Percentiles rank a stretch among this genome's conserved stretches.
These are phyloP conservation scores for Phlebiopsis flavidoalba DNA, from an alignment of 768 basidiomycete genomes.

Conservation along the genomic window DNA sequence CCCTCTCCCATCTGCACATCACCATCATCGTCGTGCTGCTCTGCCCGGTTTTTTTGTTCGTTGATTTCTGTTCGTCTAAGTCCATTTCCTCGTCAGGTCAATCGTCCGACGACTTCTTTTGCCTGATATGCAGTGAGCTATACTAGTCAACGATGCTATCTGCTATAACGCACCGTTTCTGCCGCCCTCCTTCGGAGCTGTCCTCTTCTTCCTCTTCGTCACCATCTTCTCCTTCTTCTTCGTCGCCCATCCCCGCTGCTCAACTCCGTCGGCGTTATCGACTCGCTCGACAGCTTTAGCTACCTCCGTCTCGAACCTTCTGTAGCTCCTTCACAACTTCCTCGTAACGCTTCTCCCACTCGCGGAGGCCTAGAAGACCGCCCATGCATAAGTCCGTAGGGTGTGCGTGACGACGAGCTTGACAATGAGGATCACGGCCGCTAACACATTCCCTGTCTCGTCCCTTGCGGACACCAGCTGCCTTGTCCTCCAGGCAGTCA, in stretches of 20 bases:
- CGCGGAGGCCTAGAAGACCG: constrained; percentile 63
- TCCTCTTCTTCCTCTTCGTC: constrained; percentile 24
- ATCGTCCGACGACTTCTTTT: constrained; percentile 26
- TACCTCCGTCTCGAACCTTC: constrained; percentile 61
- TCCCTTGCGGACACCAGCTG: constrained; percentile 82
- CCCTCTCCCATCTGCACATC: constrained; percentile 36
- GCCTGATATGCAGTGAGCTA: neutral
- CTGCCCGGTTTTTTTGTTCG: no score
- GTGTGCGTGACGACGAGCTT: constrained; percentile 82
- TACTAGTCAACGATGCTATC: neutral
- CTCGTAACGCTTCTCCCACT: constrained; percentile 73
- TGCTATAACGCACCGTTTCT: constrained; percentile 18
- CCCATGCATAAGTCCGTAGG: constrained; percentile 83
- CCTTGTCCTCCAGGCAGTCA: constrained; percentile 84
- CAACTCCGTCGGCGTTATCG: constrained; percentile 17
- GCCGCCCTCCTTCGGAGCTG: constrained; percentile 19
- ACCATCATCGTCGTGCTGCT: constrained; percentile 33
- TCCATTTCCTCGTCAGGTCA: constrained; percentile 44
- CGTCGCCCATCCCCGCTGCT: constrained; percentile 19
- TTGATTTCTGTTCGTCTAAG: constrained; percentile 42
- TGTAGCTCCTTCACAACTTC: constrained; percentile 58
- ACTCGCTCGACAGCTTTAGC: constrained; percentile 55
- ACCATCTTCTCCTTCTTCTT: constrained; percentile 21
- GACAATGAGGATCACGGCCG: constrained; percentile 69
- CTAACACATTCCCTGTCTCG: no score